Base-by-base conservation (phyloP, 257 asterid genomes). In the Solanum phureja region DNA sequence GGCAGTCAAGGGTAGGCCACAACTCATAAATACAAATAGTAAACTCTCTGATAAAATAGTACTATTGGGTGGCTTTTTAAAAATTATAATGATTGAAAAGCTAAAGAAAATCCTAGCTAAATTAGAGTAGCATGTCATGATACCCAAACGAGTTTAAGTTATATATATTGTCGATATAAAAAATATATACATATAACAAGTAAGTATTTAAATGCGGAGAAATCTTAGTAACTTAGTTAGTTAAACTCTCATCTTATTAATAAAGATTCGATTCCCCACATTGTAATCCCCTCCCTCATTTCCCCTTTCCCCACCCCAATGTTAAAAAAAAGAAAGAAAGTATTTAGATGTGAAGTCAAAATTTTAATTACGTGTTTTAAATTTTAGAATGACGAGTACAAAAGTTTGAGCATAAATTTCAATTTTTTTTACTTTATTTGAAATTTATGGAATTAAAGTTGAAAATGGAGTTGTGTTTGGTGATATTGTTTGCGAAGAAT, bases 11-110 rank as follows among this genome's bases (percentile, higher is more conserved):
- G 85, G 66, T 27, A 46, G 85, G 68, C 42, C 42, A 81, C 24
- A 81, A 46, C 18, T 81, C 85, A 81, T 81, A 27, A 46, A 81
- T 46, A 46, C 85, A 81, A 81, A 46, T 81, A 27, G 66, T 79
- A 79, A 18, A 46, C 27, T 14, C 83, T 35, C 84, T 38, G 62
- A 42, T n/a, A 75, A 38, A 29, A 38, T 16, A 38, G 19, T 76
- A 76, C 83, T n/a, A 76, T 76, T 38, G 83, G 58, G 34, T 74
- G 52, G 49, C 9, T 35, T 34, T 35, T 73, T 16, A 3, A 37
- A 34, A 73, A 8, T 2, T 44, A 24, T 81, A 81, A 46, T 81
- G 42, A 46, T 81, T 81, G 85, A 42, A 24, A 81, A 27, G 40
- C 42, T 81, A 79, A 79, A 29, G 10, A 79, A 76, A 76, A 23